Base-by-base conservation (phyloP, 768 basidiomycete species). In the Thelephora ganbajun region DNA sequence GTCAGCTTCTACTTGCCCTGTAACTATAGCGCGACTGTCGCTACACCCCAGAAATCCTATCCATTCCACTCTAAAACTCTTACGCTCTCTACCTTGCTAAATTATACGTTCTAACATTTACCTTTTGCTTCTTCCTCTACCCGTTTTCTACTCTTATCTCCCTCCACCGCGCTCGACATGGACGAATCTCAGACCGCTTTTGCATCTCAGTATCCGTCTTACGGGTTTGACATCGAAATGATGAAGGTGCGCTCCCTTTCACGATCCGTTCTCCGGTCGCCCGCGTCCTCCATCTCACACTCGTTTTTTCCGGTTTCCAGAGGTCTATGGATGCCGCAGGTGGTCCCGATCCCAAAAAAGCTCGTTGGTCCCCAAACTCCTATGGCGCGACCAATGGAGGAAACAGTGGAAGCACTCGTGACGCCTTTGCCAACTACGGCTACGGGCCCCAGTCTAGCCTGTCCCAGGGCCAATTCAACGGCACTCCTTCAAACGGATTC, bases 141-240 rank as follows among this genome's bases (percentile, higher is more conserved):
- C 66, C 68, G 66, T 33, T 30, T 46, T 48, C 47, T 53, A 50
- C 53, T 48, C 33, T 49, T 43, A 53, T 22, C 48, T 50, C 53
- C 52, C 30, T 49, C 44, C 36, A 41, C 43, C 45, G 36, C 36
- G 48, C 48, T 48, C 56, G n/a, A 35, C 45, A 80, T 85, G 84
- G 82, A 83, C 70, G 82, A 86, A 72, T 58, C 74, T 47, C 81
- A 84, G 65, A 69, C 81, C 62, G 72, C 72, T 44, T 84, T 83
- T 62, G 75, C 77, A 52, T 64, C 68, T 47, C 81, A 79, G 58
- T 86, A 87, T 63, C 72, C 74, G 53, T 62, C 72, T 52, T 87
- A 83, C 74, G 68, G 65, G 50, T 83, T 88, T 68, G 85, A 88
- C 61, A 69, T 88, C 75, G 85, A 89, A 66, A 88, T 89, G 85